phyloP scores from a whole-genome alignment of 1,284 basidiomycete species.

The Phenoliferia sp. region DNA sequence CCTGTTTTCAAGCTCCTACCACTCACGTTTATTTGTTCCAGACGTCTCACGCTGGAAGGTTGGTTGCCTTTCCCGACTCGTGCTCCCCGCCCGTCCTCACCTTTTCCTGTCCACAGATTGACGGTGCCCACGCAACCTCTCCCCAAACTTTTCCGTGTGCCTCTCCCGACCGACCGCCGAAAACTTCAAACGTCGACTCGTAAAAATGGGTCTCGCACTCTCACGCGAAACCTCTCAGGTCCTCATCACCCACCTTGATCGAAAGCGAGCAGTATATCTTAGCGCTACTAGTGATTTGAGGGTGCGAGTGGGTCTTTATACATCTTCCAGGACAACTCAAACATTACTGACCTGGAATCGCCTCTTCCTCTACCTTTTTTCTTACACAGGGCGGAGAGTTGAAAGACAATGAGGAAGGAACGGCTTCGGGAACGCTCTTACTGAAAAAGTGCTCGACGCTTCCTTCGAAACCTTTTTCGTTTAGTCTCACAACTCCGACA shows the following conservation, averaged over 20 bases:
- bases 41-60: conserved; percentile 14
- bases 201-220: background rate
- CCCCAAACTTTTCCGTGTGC: background rate
- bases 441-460: conserved; percentile 18
- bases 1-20: too few relatives aligned
- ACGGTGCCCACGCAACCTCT: background rate
- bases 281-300: conserved; percentile 8
- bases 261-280: conserved; percentile 6
- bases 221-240: conserved; percentile 7
- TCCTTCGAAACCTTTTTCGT: conserved; percentile 14
- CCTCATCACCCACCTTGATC: conserved; percentile 14
- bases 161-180: background rate
- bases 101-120: background rate
- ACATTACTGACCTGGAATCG: background rate
- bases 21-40: too few relatives aligned
- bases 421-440: conserved; percentile 6
- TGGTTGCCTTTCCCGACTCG: background rate
- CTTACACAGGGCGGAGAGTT: conserved; percentile 11
- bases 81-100: background rate
- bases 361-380: background rate
- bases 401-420: background rate
- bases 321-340: background rate
- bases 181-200: background rate
- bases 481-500: conserved; percentile 8
- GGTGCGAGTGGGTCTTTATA: background rate